A percentile compares a stretch with the other conserved stretches of the same genome.
These are phyloP conservation scores for Talaromyces marneffei DNA, from an alignment of 2,329 filamentous ascomycete species.

Conservation along the genomic window DNA sequence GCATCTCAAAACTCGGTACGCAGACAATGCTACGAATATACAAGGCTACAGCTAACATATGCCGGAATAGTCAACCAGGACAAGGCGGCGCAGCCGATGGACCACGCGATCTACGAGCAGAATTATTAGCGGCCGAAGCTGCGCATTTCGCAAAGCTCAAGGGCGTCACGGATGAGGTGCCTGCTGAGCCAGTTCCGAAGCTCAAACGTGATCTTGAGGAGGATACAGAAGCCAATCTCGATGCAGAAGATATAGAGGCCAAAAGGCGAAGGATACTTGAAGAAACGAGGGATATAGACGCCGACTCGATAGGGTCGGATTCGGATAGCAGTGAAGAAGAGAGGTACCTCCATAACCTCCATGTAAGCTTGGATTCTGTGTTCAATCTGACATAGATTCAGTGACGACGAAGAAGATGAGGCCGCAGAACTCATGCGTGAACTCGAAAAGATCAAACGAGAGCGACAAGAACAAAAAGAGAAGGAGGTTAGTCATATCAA, in stretches of 20 bases:
- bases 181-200: conserved; percentile 33
- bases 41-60: conserved; percentile 16
- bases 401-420: conserved; percentile 71
- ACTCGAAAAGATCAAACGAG: conserved; percentile 85
- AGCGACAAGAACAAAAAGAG: conserved; percentile 74
- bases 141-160: conserved; percentile 81
- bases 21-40: not conserved
- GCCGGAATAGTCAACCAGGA: conserved; percentile 67
- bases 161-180: conserved; percentile 49
- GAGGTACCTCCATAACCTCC: conserved; percentile 35
- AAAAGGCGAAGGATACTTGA: conserved; percentile 84
- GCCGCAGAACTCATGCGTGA: conserved; percentile 87
- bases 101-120: conserved; percentile 75
- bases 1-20: conserved; percentile 76
- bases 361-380: too few relatives aligned
- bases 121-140: conserved; percentile 83
- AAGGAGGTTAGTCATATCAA: conserved; percentile 50
- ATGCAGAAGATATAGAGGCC: conserved; percentile 65
- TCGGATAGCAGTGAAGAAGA: conserved; percentile 58
- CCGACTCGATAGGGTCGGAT: conserved; percentile 62
- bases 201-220: conserved; percentile 62
- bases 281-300: conserved; percentile 82
- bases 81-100: conserved; percentile 78
- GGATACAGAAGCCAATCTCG: conserved; percentile 31
- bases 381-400: conserved; percentile 33